Percentiles rank a stretch among this genome's conserved stretches.
These are phyloP conservation scores for Hanseniaspora lachancei DNA, from an alignment of 805 yeast species.

Conservation along the genomic window DNA sequence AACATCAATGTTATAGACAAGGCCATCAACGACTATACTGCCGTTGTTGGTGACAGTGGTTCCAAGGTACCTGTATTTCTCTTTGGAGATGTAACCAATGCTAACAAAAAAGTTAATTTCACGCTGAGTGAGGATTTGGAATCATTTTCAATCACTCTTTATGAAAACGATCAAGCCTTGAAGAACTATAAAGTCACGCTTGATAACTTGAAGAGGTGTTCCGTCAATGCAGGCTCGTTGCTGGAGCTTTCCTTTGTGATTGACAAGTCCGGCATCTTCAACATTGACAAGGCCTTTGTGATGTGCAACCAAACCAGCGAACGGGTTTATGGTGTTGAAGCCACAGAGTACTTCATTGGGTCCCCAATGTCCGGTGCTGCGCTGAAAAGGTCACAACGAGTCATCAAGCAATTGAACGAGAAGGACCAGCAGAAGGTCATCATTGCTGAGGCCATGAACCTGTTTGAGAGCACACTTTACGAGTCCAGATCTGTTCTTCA, in stretches of 20 bases:
- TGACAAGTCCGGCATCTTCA: slow-evolving; percentile 19
- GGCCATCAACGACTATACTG: slow-evolving; percentile 36
- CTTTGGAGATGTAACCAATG: slow-evolving; percentile 31
- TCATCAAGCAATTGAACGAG: slow-evolving; percentile 39
- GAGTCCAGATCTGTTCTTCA: slow-evolving; percentile 48
- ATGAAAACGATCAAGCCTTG: not conserved
- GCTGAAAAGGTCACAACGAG: slow-evolving; percentile 29
- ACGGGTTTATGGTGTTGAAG: not conserved
- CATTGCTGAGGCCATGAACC: slow-evolving; percentile 49
- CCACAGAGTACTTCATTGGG: not conserved
- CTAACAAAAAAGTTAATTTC: slow-evolving; percentile 30
- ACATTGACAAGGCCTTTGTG: slow-evolving; percentile 15
- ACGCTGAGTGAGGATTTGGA: slow-evolving; percentile 22
- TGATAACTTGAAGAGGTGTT: not conserved
- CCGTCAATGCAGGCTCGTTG: not conserved
- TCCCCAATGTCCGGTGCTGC: slow-evolving; percentile 15
- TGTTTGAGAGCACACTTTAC: slow-evolving; percentile 63
- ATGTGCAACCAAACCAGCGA: slow-evolving; percentile 16
- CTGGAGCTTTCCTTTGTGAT: not conserved
- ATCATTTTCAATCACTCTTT: not conserved
- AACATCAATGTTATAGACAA: slow-evolving; percentile 49
- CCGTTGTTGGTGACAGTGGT: slow-evolving; percentile 22
- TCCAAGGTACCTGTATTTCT: slow-evolving; percentile 12
- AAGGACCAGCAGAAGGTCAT: slow-evolving; percentile 43
- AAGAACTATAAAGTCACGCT: not conserved